Conservation (phyloP, 148 eudicot species). For the Rhododendron griersonianum region DNA sequence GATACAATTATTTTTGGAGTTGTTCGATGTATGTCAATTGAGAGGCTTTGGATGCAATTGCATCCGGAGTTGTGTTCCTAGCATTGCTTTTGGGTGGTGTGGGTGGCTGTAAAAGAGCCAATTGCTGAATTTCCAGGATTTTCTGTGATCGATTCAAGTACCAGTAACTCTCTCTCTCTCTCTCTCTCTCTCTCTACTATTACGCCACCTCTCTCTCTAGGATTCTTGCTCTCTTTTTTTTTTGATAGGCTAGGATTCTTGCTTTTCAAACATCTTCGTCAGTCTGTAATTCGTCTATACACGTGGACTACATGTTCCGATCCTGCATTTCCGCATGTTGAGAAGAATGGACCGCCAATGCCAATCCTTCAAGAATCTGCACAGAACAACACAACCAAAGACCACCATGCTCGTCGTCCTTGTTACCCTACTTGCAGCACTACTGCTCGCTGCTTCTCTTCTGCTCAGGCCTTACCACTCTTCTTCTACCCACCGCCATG, state of each 20-base stretch:
- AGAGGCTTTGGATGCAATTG: too few relatives aligned
- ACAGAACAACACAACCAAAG: background rate
- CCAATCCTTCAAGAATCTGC: background rate
- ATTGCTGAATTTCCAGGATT: background rate
- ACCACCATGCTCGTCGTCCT: background rate
- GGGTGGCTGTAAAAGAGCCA: background rate
- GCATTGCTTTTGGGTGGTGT: background rate
- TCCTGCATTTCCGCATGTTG: background rate
- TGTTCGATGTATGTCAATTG: too few relatives aligned
- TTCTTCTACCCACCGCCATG: background rate
- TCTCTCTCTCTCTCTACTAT: background rate
- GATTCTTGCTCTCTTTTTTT: background rate
- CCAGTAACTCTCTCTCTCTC: background rate
- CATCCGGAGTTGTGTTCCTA: too few relatives aligned
- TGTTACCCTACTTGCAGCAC: constrained; percentile 15
- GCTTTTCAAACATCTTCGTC: background rate
- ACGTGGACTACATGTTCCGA: too few relatives aligned
- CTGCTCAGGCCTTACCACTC: background rate
- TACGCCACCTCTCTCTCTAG: background rate
- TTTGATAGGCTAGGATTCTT: background rate
- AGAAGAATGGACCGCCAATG: background rate
- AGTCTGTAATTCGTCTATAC: background rate
- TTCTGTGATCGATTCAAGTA: background rate
- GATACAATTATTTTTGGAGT: too few relatives aligned
- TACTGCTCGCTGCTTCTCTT: constrained; percentile 5